Conservation (phyloP, 176 grass and related monocot species). For the Oryza australiensis region DNA sequence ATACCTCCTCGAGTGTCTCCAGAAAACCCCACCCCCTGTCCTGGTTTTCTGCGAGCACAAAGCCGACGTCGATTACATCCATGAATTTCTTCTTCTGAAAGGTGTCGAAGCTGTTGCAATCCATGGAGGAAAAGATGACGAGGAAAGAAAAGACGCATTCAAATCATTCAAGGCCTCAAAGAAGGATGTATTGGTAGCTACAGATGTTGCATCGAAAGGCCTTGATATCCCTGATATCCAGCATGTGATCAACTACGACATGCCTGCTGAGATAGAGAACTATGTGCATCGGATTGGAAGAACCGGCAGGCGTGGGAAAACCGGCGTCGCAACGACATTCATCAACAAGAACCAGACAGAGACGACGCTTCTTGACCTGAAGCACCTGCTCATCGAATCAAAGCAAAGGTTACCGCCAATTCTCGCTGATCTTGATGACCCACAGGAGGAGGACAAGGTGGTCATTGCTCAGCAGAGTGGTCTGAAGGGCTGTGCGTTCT, state of each 20-base stretch:
- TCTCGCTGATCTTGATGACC: conserved; percentile 72
- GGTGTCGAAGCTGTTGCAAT: conserved; percentile 88
- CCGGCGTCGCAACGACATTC: conserved; percentile 88
- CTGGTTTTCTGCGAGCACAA: conserved; percentile 92
- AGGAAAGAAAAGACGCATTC: conserved; percentile 82
- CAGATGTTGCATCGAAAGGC: conserved; percentile 93
- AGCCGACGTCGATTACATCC: conserved; percentile 85
- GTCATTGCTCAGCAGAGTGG: conserved; percentile 72
- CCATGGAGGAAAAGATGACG: conserved; percentile 94
- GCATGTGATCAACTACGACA: conserved; percentile 97
- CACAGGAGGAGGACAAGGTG: conserved; percentile 62
- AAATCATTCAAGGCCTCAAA: conserved; percentile 64
- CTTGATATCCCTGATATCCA: conserved; percentile 96
- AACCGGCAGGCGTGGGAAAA: conserved; percentile 84
- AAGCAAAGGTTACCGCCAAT: conserved; percentile 91
- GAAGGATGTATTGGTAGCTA: conserved; percentile 87
- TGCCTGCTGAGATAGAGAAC: conserved; percentile 90
- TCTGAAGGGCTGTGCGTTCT: conserved; percentile 78
- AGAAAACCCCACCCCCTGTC: conserved; percentile 89
- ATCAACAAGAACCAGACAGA: conserved; percentile 96
- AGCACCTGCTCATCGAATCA: conserved; percentile 79
- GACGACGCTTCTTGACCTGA: conserved; percentile 84
- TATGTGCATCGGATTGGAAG: conserved; percentile 93
- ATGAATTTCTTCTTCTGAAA: conserved; percentile 91
- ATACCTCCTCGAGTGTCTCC: conserved; percentile 92